Evolutionary conservation across 345 rosid genomes (phyloP).

Genomic region (Acer campestre): DNA sequence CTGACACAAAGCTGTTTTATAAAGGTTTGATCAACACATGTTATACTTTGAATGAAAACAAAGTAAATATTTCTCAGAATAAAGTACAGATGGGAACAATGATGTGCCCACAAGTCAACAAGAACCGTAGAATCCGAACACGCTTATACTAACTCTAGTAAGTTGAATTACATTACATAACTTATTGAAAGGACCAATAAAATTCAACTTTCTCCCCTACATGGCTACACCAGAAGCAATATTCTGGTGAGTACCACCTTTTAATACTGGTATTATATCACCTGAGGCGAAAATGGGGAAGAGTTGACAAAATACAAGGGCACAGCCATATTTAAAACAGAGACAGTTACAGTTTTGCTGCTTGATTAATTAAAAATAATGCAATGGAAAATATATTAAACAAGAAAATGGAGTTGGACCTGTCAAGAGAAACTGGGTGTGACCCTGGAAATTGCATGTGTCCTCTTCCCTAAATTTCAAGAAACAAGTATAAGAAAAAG

Average conservation of each 20-base stretch:
- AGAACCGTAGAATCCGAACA: background rate
- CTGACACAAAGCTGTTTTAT: background rate
- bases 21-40: background rate
- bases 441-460: slow-evolving; percentile 77
- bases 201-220: background rate
- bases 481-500: slow-evolving; percentile 9
- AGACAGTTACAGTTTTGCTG: background rate
- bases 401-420: slow-evolving; percentile 39
- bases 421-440: slow-evolving; percentile 85
- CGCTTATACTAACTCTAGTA: background rate
- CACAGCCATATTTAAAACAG: background rate
- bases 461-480: slow-evolving; percentile 63
- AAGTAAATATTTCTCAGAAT: background rate
- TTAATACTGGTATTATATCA: background rate
- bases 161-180: background rate
- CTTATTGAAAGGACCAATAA: background rate
- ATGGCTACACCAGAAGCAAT: slow-evolving; percentile 11
- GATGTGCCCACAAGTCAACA: background rate
- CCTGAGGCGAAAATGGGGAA: background rate
- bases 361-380: slow-evolving; percentile 13
- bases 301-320: background rate
- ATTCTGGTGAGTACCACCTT: background rate
- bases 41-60: background rate
- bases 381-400: background rate
- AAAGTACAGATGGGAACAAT: background rate